Evolutionary conservation across 495 filamentous ascomycete genomes (phyloP).

Genomic region (Penicillium samsonianum): DNA sequence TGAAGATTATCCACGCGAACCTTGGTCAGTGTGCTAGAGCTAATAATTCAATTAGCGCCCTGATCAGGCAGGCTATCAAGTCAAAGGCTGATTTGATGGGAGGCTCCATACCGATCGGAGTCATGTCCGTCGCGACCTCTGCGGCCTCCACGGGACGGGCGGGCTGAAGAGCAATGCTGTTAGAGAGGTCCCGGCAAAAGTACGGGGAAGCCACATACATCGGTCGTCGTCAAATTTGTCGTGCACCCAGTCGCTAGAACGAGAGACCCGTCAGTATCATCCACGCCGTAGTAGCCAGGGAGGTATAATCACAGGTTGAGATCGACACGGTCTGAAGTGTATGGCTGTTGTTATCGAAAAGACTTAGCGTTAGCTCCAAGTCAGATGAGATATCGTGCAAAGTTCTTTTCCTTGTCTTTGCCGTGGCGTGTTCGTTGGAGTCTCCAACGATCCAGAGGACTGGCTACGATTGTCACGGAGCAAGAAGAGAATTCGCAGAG

Average conservation of each 20-base stretch:
- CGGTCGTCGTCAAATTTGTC: conserved; percentile 76
- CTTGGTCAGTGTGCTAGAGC: conserved; percentile 61
- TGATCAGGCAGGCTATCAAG: conserved; percentile 9
- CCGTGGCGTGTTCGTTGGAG: conserved; percentile 36
- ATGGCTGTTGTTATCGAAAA: conserved; percentile 55
- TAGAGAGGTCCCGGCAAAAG: conserved; percentile 18
- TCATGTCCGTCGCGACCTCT: conserved; percentile 49
- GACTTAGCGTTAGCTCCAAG: conserved; percentile 57
- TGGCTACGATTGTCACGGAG: conserved; percentile 42
- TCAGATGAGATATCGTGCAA: conserved; percentile 48
- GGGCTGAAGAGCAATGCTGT: conserved; percentile 33
- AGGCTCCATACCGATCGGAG: conserved; percentile 48
- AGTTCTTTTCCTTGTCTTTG: conserved; percentile 42
- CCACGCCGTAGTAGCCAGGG: conserved; percentile 9
- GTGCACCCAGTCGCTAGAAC: conserved; percentile 81
- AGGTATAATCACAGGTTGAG: conserved; percentile 52
- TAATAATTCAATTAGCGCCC: conserved; percentile 17
- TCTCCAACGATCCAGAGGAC: conserved; percentile 33
- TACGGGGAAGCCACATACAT: conserved; percentile 31
- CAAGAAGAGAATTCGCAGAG: conserved; percentile 40
- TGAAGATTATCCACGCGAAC: conserved; percentile 89
- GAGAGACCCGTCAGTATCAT: conserved; percentile 17
- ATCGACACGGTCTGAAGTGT: conserved; percentile 54
- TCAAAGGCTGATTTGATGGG: neutral
- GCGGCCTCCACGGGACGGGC: conserved; percentile 43